phyloP scores from a whole-genome alignment of 2,329 filamentous ascomycete genomes.

The Beauveria bassiana region DNA sequence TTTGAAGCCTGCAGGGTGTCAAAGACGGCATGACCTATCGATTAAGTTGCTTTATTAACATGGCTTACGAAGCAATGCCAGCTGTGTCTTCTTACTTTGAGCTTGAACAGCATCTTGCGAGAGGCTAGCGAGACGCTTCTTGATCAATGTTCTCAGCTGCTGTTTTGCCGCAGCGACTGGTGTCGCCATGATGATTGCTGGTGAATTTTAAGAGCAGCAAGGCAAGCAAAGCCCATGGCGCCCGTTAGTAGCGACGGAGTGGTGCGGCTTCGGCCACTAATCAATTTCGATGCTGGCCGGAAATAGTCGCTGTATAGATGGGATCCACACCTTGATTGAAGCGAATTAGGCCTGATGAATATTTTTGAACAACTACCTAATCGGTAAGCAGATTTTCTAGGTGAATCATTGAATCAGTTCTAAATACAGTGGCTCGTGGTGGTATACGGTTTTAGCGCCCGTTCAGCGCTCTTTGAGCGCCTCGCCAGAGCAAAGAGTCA shows the following conservation, averaged over 20 bases:
- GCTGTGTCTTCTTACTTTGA: constrained; percentile 59
- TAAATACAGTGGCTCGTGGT: not conserved
- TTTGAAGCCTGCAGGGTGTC: constrained; percentile 57
- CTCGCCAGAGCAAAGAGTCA: not conserved
- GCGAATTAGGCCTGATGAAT: too few relatives aligned
- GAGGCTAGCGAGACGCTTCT: constrained; percentile 53
- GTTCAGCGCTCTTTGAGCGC: not conserved
- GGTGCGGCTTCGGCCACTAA: not conserved
- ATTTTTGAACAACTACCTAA: too few relatives aligned
- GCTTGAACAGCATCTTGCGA: constrained; percentile 50
- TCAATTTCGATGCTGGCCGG: not conserved
- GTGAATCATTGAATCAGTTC: too few relatives aligned
- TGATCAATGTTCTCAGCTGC: constrained; percentile 65
- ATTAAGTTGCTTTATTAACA: constrained; percentile 4
- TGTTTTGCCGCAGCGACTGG: constrained; percentile 62
- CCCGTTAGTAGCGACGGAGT: not conserved
- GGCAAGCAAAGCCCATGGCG: not conserved
- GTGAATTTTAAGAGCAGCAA: not conserved
- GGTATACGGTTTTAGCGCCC: not conserved
- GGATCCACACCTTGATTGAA: too few relatives aligned
- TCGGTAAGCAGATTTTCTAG: too few relatives aligned
- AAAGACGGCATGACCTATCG: constrained; percentile 51
- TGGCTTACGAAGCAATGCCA: not conserved
- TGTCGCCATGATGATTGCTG: constrained; percentile 37
- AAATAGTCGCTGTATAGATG: too few relatives aligned